Evolutionary conservation across 2,329 filamentous ascomycete species (phyloP).

Genomic region (Calonectria pseudoturangicola): DNA sequence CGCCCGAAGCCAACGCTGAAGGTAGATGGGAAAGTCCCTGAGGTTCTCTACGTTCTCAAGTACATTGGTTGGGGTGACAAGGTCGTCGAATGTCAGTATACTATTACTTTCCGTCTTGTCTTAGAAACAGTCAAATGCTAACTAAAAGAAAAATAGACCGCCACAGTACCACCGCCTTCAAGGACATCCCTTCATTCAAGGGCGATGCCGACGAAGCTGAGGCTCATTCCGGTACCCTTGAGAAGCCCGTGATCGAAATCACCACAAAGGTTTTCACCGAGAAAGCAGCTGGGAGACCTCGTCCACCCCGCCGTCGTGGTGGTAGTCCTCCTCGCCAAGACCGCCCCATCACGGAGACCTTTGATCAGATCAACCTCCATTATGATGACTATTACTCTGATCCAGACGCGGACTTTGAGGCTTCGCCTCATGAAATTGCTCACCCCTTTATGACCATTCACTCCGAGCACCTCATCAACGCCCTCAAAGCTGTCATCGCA

Average conservation of each 20-base stretch:
- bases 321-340: conserved; percentile 45
- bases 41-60: conserved; percentile 65
- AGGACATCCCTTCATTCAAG: conserved; percentile 56
- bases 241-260: conserved; percentile 65
- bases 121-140: conserved; percentile 34
- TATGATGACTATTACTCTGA: conserved; percentile 55
- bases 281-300: conserved; percentile 27
- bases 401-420: conserved; percentile 48
- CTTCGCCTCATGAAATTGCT: conserved; percentile 55
- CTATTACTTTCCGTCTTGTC: neutral
- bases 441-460: conserved; percentile 65
- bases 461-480: conserved; percentile 67
- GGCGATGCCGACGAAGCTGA: conserved; percentile 52
- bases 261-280: conserved; percentile 61
- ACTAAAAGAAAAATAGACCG: conserved; percentile 54
- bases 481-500: conserved; percentile 67
- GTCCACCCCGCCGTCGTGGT: conserved; percentile 35
- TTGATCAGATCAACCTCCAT: conserved; percentile 50
- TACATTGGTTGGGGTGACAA: conserved; percentile 60
- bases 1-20: conserved; percentile 44
- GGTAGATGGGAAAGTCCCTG: conserved; percentile 61
- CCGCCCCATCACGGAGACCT: conserved; percentile 56
- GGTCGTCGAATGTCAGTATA: conserved; percentile 60
- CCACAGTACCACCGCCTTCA: conserved; percentile 63
- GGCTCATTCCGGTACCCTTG: conserved; percentile 29